Evolutionary conservation across 2,329 filamentous ascomycete species (phyloP).

Genomic region (Delphinella strobiligena): DNA sequence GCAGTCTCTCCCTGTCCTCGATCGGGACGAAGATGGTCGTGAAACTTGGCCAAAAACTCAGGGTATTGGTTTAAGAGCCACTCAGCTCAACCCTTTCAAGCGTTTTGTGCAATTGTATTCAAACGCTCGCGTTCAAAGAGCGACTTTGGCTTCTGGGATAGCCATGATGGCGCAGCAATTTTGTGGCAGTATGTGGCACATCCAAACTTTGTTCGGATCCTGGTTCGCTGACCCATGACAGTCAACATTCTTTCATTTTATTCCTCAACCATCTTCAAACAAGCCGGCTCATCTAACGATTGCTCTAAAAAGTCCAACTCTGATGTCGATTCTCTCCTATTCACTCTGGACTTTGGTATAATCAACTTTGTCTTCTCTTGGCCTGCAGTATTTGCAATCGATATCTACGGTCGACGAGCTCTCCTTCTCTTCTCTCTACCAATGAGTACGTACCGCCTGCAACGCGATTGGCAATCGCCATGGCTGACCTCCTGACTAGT

Average conservation of each 20-base stretch:
- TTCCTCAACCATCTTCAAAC: slow-evolving; percentile 17
- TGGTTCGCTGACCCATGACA: no score
- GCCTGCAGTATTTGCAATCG: slow-evolving; percentile 31
- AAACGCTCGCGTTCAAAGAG: no score
- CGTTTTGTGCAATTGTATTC: no score
- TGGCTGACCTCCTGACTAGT: no score
- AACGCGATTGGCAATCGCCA: no score
- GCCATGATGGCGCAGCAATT: slow-evolving; percentile 7
- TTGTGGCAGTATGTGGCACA: slow-evolving; percentile 3
- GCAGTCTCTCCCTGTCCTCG: slow-evolving; percentile 20
- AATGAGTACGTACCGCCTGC: no score
- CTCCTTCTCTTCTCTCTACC: slow-evolving; percentile 32
- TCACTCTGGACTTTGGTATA: slow-evolving; percentile 20
- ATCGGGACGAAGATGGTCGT: slow-evolving; percentile 35
- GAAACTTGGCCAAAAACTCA: slow-evolving; percentile 20
- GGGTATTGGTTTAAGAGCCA: no score
- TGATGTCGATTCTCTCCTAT: slow-evolving; percentile 19
- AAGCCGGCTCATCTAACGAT: slow-evolving; percentile 14
- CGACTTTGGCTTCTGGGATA: no score
- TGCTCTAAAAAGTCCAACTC: no score
- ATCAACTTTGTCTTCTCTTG: slow-evolving; percentile 27
- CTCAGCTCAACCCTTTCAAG: slow-evolving; percentile 20
- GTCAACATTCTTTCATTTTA: slow-evolving; percentile 22
- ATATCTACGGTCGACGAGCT: slow-evolving; percentile 31
- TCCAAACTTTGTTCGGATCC: slow-evolving; percentile 10